Conservation (phyloP, 805 yeast species). For the Pichia heedii region DNA sequence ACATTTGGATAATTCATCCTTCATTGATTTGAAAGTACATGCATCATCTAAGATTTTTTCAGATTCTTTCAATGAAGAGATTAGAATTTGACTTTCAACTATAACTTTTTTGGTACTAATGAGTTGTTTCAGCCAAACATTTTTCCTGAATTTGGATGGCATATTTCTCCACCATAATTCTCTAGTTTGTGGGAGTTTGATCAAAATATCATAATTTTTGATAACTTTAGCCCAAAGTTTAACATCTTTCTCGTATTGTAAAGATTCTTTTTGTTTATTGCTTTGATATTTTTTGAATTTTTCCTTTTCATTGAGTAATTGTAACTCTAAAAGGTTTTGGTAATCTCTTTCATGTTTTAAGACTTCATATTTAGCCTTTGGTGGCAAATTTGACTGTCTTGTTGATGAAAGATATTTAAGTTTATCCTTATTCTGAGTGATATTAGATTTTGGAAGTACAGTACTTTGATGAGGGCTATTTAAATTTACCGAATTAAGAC, state of each 20-base stretch:
- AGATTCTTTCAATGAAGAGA: conserved; percentile 13
- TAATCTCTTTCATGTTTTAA: conserved; percentile 46
- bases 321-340: conserved; percentile 34
- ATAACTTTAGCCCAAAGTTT: conserved; percentile 35
- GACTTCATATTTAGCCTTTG: conserved; percentile 47
- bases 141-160: conserved; percentile 34
- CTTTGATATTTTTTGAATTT: conserved; percentile 25
- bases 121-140: conserved; percentile 43
- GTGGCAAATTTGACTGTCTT: conserved; percentile 59
- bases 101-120: conserved; percentile 28
- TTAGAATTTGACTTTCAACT: conserved; percentile 4
- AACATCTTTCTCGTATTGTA: conserved; percentile 30
- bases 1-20: conserved; percentile 12
- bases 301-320: conserved; percentile 32
- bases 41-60: conserved; percentile 20
- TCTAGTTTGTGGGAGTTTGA: conserved; percentile 33
- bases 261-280: conserved; percentile 26
- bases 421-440: neutral
- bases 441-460: too few relatives aligned
- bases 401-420: conserved; percentile 35
- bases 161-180: conserved; percentile 58
- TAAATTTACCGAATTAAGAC: too few relatives aligned
- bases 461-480: too few relatives aligned
- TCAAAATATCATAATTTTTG: conserved; percentile 27
- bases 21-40: conserved; percentile 22